Base-by-base conservation (phyloP, 2,329 filamentous ascomycete genomes). In the Fusarium stilboides region DNA sequence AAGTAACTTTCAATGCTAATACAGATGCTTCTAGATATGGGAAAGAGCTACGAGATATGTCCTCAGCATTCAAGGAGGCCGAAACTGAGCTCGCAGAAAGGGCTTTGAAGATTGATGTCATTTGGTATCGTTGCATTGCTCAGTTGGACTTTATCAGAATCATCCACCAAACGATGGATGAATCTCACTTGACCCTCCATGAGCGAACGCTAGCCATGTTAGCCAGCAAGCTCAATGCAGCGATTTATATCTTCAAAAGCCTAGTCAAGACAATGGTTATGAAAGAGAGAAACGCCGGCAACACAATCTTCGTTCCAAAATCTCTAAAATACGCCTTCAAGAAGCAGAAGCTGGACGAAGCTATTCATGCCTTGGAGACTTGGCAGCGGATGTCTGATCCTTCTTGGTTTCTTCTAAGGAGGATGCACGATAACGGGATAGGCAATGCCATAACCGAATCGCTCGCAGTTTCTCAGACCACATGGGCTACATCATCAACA, bases 351-450 rank as follows among this genome's bases (percentile, higher is more conserved):
- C 51, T 54, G 19, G 28, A 54, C 28, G 39, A 46, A 20, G 26
- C 58, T n/a, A 56, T 62, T n/a, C 20, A 31, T 12, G 57, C 45
- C 17, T 24, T 65, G 8, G 52, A 57, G 33, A 57, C 40, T 14
- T 65, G 62, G 57, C 40, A 57, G 34, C 50, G 47, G 24, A 53
- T 37, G 17, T 65, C 44, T 6, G 57, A 65, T n/a, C 62, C 57
- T 6, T 57, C 37, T 3, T 65, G 62, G 62, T 65, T 61, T 37
- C 26, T 56, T 1, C 22, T 62, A 15, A 47, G 56, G 51, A 57
- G 59, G 40, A 39, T 46, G 39, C 28, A 45, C 14, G 20, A 20
- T 5, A 19, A n/a, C 19, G 28, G 22, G 28, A 34, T 54, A 28
- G 20, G 28, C 7, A 54, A 36, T 9, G n/a, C 19, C 31, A 26